phyloP scores from a whole-genome alignment of 1,284 basidiomycete species.

The Leccinum pachyderme region DNA sequence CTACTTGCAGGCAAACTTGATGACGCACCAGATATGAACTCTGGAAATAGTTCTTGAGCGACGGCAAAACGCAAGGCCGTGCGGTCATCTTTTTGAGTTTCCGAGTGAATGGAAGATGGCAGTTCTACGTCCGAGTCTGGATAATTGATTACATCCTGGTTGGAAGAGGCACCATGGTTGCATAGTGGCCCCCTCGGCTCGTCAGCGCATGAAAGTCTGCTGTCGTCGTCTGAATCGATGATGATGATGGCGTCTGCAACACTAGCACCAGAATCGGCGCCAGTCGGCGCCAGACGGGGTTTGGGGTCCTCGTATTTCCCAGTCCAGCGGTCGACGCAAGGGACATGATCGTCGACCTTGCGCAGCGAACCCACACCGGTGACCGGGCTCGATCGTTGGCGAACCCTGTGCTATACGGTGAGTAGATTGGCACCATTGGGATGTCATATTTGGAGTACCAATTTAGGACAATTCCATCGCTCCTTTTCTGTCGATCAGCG shows the following conservation, averaged over 20 bases:
- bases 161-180: neutral
- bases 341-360: neutral
- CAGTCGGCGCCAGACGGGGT: neutral
- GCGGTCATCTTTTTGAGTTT: conserved; percentile 3
- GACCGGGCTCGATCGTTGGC: conserved; percentile 4
- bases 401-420: conserved; percentile 20
- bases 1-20: neutral
- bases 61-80: neutral
- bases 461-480: conserved; percentile 31
- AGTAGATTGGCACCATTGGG: conserved; percentile 3
- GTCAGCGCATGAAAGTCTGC: neutral
- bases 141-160: conserved; percentile 2
- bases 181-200: neutral
- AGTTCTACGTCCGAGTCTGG: conserved; percentile 11
- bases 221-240: conserved; percentile 21
- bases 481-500: conserved; percentile 21
- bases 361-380: neutral
- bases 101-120: conserved; percentile 2
- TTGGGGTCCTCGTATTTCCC: neutral
- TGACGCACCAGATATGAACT: neutral
- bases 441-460: conserved; percentile 22
- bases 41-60: conserved; percentile 3
- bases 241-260: conserved; percentile 21
- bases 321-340: neutral
- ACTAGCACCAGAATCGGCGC: conserved; percentile 10